These are phyloP conservation scores for Massarina eburnea DNA, from an alignment of 2,329 filamentous ascomycete genomes.

Conservation along the genomic window DNA sequence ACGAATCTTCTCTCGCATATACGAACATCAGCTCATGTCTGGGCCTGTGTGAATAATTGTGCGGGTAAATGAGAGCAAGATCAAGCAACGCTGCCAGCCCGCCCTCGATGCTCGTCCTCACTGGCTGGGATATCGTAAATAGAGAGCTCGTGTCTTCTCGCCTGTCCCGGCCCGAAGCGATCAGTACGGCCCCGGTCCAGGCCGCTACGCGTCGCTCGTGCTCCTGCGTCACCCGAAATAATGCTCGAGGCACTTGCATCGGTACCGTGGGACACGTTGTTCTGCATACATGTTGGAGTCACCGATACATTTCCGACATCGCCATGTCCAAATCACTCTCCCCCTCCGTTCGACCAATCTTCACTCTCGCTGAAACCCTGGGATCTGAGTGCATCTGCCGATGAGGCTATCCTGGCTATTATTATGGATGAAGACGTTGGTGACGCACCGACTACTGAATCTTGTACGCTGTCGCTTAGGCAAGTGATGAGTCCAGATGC, in stretches of 20 bases:
- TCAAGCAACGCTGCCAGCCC: neutral
- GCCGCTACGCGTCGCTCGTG: slow-evolving; percentile 21
- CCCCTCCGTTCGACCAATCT: neutral
- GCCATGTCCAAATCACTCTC: slow-evolving; percentile 7
- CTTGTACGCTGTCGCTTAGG: slow-evolving; percentile 26
- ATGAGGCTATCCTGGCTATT: slow-evolving; percentile 18
- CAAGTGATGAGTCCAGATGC: slow-evolving; percentile 14
- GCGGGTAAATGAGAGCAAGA: neutral
- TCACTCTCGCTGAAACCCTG: neutral
- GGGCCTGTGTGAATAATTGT: neutral
- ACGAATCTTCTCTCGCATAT: slow-evolving; percentile 14
- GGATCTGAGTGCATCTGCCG: slow-evolving; percentile 8
- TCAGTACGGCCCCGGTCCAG: slow-evolving; percentile 14
- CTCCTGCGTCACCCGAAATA: slow-evolving; percentile 18
- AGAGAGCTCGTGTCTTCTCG: slow-evolving; percentile 14
- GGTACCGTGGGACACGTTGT: slow-evolving; percentile 25
- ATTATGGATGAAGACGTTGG: slow-evolving; percentile 14
- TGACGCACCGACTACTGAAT: slow-evolving; percentile 20
- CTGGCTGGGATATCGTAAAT: slow-evolving; percentile 15
- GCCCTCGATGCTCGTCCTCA: slow-evolving; percentile 13
- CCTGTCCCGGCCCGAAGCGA: slow-evolving; percentile 12
- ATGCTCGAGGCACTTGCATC: slow-evolving; percentile 8
- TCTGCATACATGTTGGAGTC: slow-evolving; percentile 26
- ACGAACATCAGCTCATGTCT: neutral
- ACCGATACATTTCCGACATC: slow-evolving; percentile 19